phyloP scores from a whole-genome alignment of 768 basidiomycete genomes.

The Neoboletus brunneissimus region DNA sequence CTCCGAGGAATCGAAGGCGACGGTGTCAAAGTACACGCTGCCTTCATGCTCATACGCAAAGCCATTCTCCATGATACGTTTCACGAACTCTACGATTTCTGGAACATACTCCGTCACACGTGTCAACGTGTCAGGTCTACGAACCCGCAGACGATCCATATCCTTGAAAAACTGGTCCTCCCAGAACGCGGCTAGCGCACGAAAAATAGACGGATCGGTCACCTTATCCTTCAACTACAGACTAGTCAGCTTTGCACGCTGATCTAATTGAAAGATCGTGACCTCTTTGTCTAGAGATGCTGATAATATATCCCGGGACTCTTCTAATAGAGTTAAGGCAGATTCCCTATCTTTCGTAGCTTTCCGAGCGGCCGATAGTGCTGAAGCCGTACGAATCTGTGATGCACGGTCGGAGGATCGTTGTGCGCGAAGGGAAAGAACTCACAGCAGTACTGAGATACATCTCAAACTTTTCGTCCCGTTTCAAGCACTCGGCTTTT shows the following conservation, averaged over 20 bases:
- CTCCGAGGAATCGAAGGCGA: conserved; percentile 70
- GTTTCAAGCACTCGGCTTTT: conserved; percentile 67
- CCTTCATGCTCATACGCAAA: conserved; percentile 71
- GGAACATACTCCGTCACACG: conserved; percentile 97
- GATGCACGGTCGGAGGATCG: conserved; percentile 14
- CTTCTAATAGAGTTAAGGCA: conserved; percentile 63
- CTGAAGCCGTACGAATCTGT: conserved; percentile 51
- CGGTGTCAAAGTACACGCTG: conserved; percentile 90
- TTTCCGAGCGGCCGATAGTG: conserved; percentile 49
- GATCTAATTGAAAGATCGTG: conserved; percentile 11
- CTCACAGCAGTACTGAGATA: conserved; percentile 75
- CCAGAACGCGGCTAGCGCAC: conserved; percentile 81
- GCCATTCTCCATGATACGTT: conserved; percentile 81
- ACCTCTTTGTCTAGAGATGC: conserved; percentile 74
- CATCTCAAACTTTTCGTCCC: conserved; percentile 94
- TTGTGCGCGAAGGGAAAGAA: conserved; percentile 15
- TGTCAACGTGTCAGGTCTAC: conserved; percentile 86
- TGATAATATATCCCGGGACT: conserved; percentile 74
- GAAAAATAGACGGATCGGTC: conserved; percentile 82
- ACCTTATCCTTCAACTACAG: conserved; percentile 73
- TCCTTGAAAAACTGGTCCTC: conserved; percentile 88
- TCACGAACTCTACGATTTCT: conserved; percentile 88
- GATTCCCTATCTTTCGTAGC: conserved; percentile 41
- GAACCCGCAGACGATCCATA: conserved; percentile 85
- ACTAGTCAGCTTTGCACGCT: conserved; percentile 5